Evolutionary conservation across 2,329 filamentous ascomycete species (phyloP).

Genomic region (Emmonsiellopsis sp.): DNA sequence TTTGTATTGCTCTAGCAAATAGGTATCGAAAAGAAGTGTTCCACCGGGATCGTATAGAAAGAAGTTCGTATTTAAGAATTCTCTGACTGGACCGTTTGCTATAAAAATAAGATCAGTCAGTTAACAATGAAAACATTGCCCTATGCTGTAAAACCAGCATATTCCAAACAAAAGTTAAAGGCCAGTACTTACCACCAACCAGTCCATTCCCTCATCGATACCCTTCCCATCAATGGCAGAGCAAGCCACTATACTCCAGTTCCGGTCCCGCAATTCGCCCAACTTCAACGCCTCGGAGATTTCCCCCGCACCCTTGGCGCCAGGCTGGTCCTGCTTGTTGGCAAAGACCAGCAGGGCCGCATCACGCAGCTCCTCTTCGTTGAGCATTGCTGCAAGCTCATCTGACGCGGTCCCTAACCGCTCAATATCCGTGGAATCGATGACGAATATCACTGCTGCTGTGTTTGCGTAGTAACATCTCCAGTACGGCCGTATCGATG

Average conservation of each 20-base stretch:
- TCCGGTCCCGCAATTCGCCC: constrained; percentile 85
- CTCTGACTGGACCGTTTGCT: constrained; percentile 37
- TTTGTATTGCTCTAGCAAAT: constrained; percentile 3
- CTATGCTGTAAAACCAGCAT: neutral
- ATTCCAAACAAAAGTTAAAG: neutral
- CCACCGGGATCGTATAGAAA: neutral
- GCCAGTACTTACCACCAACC: constrained; percentile 65
- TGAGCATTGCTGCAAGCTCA: constrained; percentile 88
- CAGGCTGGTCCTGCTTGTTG: constrained; percentile 98
- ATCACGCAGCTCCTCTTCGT: constrained; percentile 92
- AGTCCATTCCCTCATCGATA: constrained; percentile 97
- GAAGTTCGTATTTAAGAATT: constrained; percentile 24
- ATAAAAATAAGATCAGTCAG: neutral
- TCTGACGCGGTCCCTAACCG: constrained; percentile 85
- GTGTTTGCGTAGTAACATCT: constrained; percentile 99
- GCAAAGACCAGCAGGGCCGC: constrained; percentile 90
- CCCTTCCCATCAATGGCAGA: constrained; percentile 92
- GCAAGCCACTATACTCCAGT: constrained; percentile 98
- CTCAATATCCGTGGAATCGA: constrained; percentile 96
- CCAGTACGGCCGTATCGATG: constrained; percentile 98
- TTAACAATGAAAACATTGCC: neutral
- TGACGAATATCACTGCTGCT: constrained; percentile 95
- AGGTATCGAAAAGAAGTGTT: constrained; percentile 1
- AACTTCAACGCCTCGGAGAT: constrained; percentile 89
- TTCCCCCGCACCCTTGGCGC: constrained; percentile 90